phyloP scores from a whole-genome alignment of 495 filamentous ascomycete species.

The Daldinia childiae region DNA sequence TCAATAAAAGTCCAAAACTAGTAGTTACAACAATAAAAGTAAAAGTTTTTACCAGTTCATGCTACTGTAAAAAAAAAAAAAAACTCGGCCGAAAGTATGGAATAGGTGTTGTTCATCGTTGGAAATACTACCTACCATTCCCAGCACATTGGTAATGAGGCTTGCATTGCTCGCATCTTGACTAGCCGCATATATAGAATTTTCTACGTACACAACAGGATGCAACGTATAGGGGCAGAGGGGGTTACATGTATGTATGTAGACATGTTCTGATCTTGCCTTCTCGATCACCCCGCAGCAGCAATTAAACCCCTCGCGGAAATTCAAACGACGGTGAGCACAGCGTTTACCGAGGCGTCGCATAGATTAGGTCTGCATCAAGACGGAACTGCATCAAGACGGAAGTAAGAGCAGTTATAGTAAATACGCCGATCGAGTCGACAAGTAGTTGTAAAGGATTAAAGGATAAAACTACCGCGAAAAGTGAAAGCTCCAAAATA shows the following conservation, averaged over 20 bases:
- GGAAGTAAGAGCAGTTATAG: constrained; percentile 1
- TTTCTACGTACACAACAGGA: not conserved
- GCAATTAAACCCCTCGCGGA: not conserved
- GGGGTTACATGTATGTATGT: not conserved
- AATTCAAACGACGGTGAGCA: not conserved
- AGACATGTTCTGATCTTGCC: not conserved
- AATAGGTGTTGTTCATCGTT: not conserved
- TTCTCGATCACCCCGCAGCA: not conserved
- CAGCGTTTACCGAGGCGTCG: not conserved
- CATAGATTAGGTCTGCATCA: not conserved
- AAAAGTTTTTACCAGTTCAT: too few relatives aligned
- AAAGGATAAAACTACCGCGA: not conserved
- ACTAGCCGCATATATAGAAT: not conserved
- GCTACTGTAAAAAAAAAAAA: not conserved
- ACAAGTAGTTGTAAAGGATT: not conserved
- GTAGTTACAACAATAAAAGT: not conserved
- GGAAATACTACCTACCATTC: constrained; percentile 9
- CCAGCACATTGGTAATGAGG: constrained; percentile 13
- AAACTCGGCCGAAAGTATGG: not conserved
- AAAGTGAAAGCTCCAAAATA: not conserved
- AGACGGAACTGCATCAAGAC: not conserved
- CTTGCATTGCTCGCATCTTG: not conserved
- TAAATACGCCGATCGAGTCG: not conserved
- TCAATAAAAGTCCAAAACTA: not conserved
- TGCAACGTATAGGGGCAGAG: not conserved